Percentiles rank a stretch among this genome's conserved stretches.
phyloP scores from a whole-genome alignment of 352 stramenopile genomes.

The Phytophthora meadii region DNA sequence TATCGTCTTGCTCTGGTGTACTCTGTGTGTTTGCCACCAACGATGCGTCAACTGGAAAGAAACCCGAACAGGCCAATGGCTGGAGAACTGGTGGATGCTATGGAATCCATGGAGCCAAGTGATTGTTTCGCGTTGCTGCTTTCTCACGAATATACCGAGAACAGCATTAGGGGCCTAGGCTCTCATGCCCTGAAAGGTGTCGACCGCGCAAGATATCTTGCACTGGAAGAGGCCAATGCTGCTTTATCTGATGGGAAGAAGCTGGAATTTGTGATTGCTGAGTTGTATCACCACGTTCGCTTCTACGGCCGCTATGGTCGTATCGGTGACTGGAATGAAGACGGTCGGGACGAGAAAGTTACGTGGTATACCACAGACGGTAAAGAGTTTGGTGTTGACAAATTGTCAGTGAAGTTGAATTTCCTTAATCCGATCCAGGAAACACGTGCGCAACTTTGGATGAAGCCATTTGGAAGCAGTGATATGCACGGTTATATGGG shows the following conservation, averaged over 20 bases:
- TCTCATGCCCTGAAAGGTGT: conserved; percentile 21
- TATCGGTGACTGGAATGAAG: background rate
- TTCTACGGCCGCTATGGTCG: background rate
- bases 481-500: conserved; percentile 21
- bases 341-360: background rate
- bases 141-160: conserved; percentile 22
- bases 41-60: too few species aligned
- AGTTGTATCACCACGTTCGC: background rate
- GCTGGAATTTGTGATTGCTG: background rate
- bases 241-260: background rate
- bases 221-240: conserved; percentile 3
- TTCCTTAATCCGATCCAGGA: conserved; percentile 32
- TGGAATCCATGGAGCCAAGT: background rate
- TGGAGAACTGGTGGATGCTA: background rate
- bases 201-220: conserved; percentile 8
- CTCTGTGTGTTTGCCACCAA: too few species aligned
- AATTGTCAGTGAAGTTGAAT: conserved; percentile 6
- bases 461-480: conserved; percentile 12
- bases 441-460: conserved; percentile 22
- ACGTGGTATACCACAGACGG: background rate
- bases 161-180: conserved; percentile 8
- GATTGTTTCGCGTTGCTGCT: conserved; percentile 16
- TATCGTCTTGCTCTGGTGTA: too few species aligned
- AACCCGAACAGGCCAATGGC: background rate
- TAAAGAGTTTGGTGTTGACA: too few species aligned